phyloP scores from a whole-genome alignment of 805 yeast genomes.

The Nakazawaea populi region DNA sequence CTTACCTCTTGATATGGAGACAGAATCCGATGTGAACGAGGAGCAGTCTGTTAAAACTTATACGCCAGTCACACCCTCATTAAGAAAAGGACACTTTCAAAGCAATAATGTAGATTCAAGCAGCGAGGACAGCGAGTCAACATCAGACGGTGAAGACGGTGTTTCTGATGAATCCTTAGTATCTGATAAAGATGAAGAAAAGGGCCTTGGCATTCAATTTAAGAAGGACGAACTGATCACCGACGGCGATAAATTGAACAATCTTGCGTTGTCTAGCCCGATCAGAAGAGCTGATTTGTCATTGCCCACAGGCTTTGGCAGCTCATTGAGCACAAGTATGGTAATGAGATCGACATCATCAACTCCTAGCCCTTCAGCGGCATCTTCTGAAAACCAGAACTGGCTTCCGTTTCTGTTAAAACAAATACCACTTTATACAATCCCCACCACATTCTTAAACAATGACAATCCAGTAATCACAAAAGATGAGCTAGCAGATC shows the following conservation, averaged over 20 bases:
- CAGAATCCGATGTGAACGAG: neutral
- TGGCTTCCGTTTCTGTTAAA: slow-evolving; percentile 65
- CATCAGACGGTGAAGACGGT: slow-evolving; percentile 14
- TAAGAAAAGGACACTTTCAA: slow-evolving; percentile 6
- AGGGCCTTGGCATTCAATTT: slow-evolving; percentile 30
- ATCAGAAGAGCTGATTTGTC: neutral
- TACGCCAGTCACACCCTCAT: slow-evolving; percentile 9
- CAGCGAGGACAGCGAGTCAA: slow-evolving; percentile 8
- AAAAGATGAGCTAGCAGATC: slow-evolving; percentile 13
- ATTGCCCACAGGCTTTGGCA: neutral
- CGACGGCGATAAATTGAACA: slow-evolving; percentile 5
- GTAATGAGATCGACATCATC: slow-evolving; percentile 41
- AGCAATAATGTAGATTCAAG: slow-evolving; percentile 2
- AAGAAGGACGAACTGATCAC: slow-evolving; percentile 1
- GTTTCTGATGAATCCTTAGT: slow-evolving; percentile 3
- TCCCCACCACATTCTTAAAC: slow-evolving; percentile 47
- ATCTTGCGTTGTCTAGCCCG: slow-evolving; percentile 17
- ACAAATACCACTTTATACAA: slow-evolving; percentile 54
- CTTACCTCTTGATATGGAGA: slow-evolving; percentile 26
- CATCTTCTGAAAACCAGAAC: slow-evolving; percentile 43
- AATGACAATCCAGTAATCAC: slow-evolving; percentile 26
- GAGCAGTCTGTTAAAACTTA: slow-evolving; percentile 5
- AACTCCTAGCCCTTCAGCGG: slow-evolving; percentile 34
- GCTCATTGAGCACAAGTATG: slow-evolving; percentile 31
- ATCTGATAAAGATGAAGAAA: slow-evolving; percentile 20